phyloP scores from a whole-genome alignment of 305 asterid species.

The Fraxinus platypoda region DNA sequence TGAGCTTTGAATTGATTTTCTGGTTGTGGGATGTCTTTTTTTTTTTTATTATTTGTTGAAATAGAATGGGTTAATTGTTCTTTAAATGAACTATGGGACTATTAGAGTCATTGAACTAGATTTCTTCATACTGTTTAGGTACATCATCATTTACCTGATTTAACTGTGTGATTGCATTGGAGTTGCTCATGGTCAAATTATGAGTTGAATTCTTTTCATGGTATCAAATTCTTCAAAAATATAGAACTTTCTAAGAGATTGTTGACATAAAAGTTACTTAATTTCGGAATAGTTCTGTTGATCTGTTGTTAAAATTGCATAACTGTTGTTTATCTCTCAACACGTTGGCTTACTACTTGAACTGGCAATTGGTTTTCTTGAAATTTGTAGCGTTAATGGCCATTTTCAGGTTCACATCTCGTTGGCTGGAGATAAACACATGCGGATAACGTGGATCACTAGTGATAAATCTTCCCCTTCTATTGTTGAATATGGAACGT shows the following conservation, averaged over 20 bases:
- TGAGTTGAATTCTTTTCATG: background rate
- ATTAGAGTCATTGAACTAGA: background rate
- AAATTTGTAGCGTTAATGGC: background rate
- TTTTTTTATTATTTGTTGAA: background rate
- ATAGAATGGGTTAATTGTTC: background rate
- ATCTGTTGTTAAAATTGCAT: background rate
- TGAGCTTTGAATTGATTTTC: background rate
- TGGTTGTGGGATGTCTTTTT: background rate
- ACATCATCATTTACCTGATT: background rate
- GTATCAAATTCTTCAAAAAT: background rate
- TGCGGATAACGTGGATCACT: conserved; percentile 76
- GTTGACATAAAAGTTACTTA: background rate
- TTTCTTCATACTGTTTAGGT: background rate
- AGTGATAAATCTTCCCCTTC: conserved; percentile 51
- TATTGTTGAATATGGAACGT: conserved; percentile 67
- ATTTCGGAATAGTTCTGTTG: background rate
- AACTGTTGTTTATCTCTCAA: background rate
- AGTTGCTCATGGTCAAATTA: background rate
- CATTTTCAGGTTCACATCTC: conserved; percentile 80
- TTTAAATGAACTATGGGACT: background rate
- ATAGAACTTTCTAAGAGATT: background rate
- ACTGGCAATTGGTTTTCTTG: background rate
- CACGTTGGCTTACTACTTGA: background rate
- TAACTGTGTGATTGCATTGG: background rate
- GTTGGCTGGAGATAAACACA: conserved; percentile 76